Evolutionary conservation across 2,329 filamentous ascomycete genomes (phyloP).

Genomic region (Ophiostoma populinum): DNA sequence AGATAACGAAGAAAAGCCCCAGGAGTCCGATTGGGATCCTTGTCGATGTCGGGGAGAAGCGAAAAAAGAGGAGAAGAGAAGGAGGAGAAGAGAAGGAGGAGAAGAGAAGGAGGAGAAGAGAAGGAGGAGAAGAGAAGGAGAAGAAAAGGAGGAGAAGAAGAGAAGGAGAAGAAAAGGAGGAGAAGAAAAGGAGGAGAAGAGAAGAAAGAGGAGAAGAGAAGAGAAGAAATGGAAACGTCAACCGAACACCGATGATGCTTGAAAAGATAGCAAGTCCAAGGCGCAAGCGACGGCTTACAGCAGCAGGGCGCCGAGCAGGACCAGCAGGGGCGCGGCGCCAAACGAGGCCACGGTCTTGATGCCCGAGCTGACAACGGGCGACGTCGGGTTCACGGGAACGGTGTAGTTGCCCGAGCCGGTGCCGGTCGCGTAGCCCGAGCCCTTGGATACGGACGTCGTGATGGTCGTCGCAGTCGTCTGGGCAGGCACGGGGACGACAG

Average conservation of each 20-base stretch:
- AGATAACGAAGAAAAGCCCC: too few relatives aligned
- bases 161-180: background rate
- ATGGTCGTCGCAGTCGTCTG: too few relatives aligned
- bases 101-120: too few relatives aligned
- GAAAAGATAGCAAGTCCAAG: background rate
- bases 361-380: slow-evolving; percentile 6
- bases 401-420: slow-evolving; percentile 3
- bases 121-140: background rate
- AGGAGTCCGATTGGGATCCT: too few relatives aligned
- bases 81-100: too few relatives aligned
- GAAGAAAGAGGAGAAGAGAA: background rate
- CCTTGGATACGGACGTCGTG: background rate
- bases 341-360: slow-evolving; percentile 6
- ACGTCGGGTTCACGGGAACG: background rate
- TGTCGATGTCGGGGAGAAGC: too few relatives aligned
- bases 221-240: background rate
- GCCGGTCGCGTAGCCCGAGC: background rate
- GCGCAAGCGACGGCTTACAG: slow-evolving; percentile 2
- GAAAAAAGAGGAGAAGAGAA: too few relatives aligned
- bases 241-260: background rate
- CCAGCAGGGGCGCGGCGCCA: slow-evolving; percentile 5
- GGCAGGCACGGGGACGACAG: too few relatives aligned
- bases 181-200: background rate
- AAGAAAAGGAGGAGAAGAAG: background rate
- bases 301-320: slow-evolving; percentile 6